These are phyloP conservation scores for Eragrostis curvula DNA, from an alignment of 176 grass and related monocot genomes.

Conservation along the genomic window DNA sequence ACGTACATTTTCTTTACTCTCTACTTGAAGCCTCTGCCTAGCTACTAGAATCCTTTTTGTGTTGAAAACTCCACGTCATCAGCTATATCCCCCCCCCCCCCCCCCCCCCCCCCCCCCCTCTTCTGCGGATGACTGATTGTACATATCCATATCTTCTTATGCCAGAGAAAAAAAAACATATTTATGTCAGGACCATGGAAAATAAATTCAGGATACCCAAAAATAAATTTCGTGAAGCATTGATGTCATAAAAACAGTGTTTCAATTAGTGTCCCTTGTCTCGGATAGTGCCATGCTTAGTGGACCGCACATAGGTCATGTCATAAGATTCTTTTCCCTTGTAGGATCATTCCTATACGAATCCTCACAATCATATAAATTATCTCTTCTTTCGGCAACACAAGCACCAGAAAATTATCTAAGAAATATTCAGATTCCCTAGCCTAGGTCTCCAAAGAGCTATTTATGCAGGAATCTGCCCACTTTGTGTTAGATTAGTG, in stretches of 20 bases:
- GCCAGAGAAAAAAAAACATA: neutral
- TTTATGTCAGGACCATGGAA: neutral
- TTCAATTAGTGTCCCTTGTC: neutral
- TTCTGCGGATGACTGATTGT: neutral
- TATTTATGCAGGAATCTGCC: slow-evolving; percentile 15
- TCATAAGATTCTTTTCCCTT: slow-evolving; percentile 9
- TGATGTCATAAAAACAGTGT: neutral
- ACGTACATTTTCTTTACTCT: neutral
- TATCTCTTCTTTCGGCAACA: slow-evolving; percentile 2
- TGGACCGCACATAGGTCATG: slow-evolving; percentile 43
- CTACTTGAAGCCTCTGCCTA: neutral
- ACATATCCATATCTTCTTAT: neutral
- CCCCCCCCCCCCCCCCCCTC: too few species aligned
- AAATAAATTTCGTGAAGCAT: neutral
- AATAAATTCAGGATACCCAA: neutral
- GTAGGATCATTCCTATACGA: slow-evolving; percentile 5
- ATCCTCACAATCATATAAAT: slow-evolving; percentile 14
- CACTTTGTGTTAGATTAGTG: neutral
- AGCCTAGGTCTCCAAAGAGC: neutral
- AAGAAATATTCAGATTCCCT: neutral
- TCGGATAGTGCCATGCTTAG: slow-evolving; percentile 29
- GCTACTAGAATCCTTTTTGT: neutral
- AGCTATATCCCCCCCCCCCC: too few species aligned
- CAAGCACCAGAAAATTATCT: slow-evolving; percentile 4
- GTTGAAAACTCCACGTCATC: neutral